Evolutionary conservation across 2,329 filamentous ascomycete genomes (phyloP).

Genomic region (Dryadomyces quercivorus): DNA sequence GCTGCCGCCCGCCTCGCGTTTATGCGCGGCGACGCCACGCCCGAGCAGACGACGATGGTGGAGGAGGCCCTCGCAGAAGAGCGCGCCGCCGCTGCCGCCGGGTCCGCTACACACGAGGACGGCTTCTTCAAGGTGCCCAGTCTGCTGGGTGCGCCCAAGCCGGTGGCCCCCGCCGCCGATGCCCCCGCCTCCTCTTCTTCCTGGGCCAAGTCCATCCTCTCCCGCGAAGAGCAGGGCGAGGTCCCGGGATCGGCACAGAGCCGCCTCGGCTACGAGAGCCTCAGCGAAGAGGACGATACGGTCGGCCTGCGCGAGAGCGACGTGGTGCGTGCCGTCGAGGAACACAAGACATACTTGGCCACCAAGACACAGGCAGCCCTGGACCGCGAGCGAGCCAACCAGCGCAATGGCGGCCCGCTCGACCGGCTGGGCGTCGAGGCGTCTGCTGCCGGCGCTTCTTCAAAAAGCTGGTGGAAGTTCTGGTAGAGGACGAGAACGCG

Average conservation of each 20-base stretch:
- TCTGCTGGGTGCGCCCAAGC: slow-evolving; percentile 31
- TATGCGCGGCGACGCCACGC: slow-evolving; percentile 43
- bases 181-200: neutral
- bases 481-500: slow-evolving; percentile 11
- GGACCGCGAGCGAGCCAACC: slow-evolving; percentile 37
- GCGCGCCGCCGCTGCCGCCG: slow-evolving; percentile 11
- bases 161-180: slow-evolving; percentile 12
- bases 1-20: slow-evolving; percentile 47
- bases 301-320: slow-evolving; percentile 18
- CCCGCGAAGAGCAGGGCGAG: slow-evolving; percentile 22
- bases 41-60: slow-evolving; percentile 43
- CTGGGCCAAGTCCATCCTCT: slow-evolving; percentile 27
- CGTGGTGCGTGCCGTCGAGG: slow-evolving; percentile 20
- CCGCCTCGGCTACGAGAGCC: slow-evolving; percentile 20
- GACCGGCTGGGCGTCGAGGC: slow-evolving; percentile 33
- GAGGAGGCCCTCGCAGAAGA: slow-evolving; percentile 39
- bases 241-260: slow-evolving; percentile 12
- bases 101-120: neutral
- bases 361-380: slow-evolving; percentile 28
- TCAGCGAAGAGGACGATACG: slow-evolving; percentile 20
- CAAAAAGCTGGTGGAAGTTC: slow-evolving; percentile 26
- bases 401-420: slow-evolving; percentile 26
- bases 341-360: slow-evolving; percentile 19
- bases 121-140: slow-evolving; percentile 33
- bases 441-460: slow-evolving; percentile 7